Evolutionary conservation across 352 stramenopile genomes (phyloP).

Genomic region (Blastocystis sp.): DNA sequence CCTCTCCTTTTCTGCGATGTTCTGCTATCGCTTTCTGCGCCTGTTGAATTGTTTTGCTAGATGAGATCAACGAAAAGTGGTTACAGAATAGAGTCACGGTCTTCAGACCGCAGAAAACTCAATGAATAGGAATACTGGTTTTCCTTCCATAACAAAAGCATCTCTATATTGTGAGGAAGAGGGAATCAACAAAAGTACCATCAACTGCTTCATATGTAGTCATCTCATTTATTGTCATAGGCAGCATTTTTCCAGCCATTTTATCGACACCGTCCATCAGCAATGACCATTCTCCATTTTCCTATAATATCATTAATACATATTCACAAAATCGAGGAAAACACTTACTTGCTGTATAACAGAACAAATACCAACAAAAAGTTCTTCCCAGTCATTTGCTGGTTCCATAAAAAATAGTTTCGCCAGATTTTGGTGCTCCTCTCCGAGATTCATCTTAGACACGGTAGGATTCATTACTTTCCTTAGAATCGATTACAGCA

Average conservation of each 20-base stretch:
- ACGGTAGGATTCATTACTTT: background rate
- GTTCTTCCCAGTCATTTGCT: conserved; percentile 9
- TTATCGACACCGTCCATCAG: conserved; percentile 12
- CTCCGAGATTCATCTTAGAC: background rate
- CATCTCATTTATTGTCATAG: background rate
- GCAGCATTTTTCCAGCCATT: background rate
- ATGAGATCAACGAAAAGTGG: too few relatives aligned
- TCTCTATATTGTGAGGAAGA: background rate
- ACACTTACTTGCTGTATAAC: background rate
- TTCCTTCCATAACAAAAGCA: conserved; percentile 49
- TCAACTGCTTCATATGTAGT: conserved; percentile 27
- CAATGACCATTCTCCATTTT: background rate
- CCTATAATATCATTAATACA: conserved; percentile 11
- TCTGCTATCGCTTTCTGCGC: background rate
- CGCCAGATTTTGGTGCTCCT: background rate
- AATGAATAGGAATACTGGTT: conserved; percentile 35
- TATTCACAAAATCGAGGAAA: background rate
- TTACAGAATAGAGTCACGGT: conserved; percentile 30
- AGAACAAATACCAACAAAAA: conserved; percentile 14
- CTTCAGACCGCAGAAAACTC: background rate
- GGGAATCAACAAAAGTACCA: background rate
- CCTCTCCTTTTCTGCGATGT: background rate
- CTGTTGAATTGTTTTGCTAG: background rate
- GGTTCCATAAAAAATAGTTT: conserved; percentile 45
- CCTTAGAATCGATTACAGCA: background rate